Evolutionary conservation across 208 protist genomes (phyloP).

Genomic region (Novymonas esmeraldas): DNA sequence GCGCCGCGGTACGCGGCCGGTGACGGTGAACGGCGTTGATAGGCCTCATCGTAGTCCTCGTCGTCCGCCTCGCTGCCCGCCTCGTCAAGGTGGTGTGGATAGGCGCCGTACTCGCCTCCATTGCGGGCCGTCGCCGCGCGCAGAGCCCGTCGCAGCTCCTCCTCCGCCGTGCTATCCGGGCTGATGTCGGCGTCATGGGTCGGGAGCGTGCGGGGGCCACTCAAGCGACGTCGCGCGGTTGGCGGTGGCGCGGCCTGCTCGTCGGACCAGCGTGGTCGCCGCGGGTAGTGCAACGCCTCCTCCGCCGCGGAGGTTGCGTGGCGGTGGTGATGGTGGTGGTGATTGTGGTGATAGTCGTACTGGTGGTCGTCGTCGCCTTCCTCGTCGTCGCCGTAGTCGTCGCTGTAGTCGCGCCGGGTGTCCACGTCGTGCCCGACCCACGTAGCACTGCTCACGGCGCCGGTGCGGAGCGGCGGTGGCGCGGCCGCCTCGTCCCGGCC

Average conservation of each 20-base stretch:
- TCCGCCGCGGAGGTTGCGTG: no score
- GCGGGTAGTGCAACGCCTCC: not conserved
- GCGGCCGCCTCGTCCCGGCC: not conserved
- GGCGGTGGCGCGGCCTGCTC: not conserved
- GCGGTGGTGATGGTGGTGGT: not conserved
- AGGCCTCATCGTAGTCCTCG: not conserved
- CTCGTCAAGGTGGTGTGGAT: not conserved
- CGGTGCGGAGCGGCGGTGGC: not conserved
- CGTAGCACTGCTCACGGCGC: no score
- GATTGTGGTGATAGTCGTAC: not conserved
- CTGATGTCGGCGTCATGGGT: not conserved
- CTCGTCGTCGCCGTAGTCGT: no score
- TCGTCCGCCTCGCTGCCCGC: not conserved
- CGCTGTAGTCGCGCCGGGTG: no score
- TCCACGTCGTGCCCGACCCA: no score
- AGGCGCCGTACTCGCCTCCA: not conserved
- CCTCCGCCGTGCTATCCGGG: not conserved
- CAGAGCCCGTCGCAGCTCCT: not conserved
- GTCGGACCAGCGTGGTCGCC: not conserved
- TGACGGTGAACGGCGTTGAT: not conserved
- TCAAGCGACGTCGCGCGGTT: not conserved
- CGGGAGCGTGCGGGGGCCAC: not conserved
- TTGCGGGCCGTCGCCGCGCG: not conserved
- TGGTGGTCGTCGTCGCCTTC: constrained; percentile 4
- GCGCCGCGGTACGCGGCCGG: not conserved